Conservation (phyloP, 2,329 filamentous ascomycete species). For the Mariannaea elegans region DNA sequence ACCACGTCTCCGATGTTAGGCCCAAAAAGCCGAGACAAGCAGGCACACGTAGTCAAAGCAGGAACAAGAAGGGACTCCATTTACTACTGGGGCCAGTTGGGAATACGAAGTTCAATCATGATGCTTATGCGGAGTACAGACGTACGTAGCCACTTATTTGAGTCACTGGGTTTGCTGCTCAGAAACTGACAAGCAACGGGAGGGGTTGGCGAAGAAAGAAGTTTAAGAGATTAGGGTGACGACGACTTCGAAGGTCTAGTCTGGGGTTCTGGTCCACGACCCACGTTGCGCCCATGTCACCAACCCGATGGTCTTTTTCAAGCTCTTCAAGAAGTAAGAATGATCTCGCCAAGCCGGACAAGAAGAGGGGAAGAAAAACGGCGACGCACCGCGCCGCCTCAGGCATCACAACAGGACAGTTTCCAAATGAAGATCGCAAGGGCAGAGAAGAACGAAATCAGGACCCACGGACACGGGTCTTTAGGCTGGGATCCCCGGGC, state of each 20-base stretch:
- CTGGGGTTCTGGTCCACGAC: not conserved
- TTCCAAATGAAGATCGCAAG: too few relatives aligned
- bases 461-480: too few relatives aligned
- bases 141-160: not conserved
- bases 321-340: too few relatives aligned
- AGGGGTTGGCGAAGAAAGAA: not conserved
- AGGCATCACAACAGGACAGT: too few relatives aligned
- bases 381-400: too few relatives aligned
- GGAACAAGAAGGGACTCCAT: too few relatives aligned
- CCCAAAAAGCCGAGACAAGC: not conserved
- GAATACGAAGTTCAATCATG: not conserved
- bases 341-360: too few relatives aligned
- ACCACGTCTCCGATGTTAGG: not conserved
- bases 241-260: slow-evolving; percentile 9
- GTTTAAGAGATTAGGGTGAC: slow-evolving; percentile 1
- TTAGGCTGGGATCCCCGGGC: too few relatives aligned
- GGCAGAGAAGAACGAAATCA: too few relatives aligned
- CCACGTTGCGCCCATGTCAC: slow-evolving; percentile 4
- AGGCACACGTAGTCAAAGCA: slow-evolving; percentile 18
- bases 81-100: too few relatives aligned
- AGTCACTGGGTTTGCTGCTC: not conserved
- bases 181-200: not conserved
- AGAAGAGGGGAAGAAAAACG: too few relatives aligned
- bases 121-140: too few relatives aligned
- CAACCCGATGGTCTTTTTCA: not conserved